These are phyloP conservation scores for Kodamaea nitidulidarum DNA, from an alignment of 805 yeast genomes.

Conservation along the genomic window DNA sequence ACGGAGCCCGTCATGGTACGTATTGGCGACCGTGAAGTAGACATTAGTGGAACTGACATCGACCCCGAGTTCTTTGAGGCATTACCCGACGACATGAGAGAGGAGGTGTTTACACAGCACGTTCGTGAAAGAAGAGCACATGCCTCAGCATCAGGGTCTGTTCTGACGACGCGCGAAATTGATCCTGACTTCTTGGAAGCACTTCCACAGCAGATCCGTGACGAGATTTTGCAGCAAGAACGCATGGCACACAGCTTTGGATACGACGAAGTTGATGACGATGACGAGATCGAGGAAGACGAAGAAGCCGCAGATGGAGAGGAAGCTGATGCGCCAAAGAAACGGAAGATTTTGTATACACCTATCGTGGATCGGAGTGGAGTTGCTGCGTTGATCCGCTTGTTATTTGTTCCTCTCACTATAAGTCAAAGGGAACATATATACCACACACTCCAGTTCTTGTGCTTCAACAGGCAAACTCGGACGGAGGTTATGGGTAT, in stretches of 20 bases:
- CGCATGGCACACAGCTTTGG: constrained; percentile 38
- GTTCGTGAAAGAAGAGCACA: constrained; percentile 67
- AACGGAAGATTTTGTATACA: constrained; percentile 46
- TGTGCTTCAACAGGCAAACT: constrained; percentile 76
- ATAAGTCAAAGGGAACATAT: constrained; percentile 58
- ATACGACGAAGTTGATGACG: constrained; percentile 22
- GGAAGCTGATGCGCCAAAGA: constrained; percentile 12
- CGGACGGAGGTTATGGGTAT: constrained; percentile 70
- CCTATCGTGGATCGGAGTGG: constrained; percentile 76
- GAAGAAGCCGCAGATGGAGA: constrained; percentile 11
- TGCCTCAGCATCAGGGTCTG: constrained; percentile 40
- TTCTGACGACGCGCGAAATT: constrained; percentile 54
- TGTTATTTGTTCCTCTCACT: constrained; percentile 70
- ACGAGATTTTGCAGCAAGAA: constrained; percentile 59
- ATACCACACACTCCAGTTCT: constrained; percentile 58
- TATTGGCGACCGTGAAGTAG: constrained; percentile 75
- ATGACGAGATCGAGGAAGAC: constrained; percentile 19
- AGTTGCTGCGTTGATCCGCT: constrained; percentile 64
- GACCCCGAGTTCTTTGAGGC: constrained; percentile 90
- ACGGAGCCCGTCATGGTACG: constrained; percentile 58
- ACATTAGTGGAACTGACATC: constrained; percentile 84
- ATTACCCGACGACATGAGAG: constrained; percentile 87
- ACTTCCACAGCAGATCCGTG: constrained; percentile 64
- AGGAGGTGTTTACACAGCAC: constrained; percentile 86
- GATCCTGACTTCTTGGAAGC: constrained; percentile 80